These are phyloP conservation scores for Saccharomyces cerevisiae DNA, from an alignment of 805 yeast species.

Conservation along the genomic window DNA sequence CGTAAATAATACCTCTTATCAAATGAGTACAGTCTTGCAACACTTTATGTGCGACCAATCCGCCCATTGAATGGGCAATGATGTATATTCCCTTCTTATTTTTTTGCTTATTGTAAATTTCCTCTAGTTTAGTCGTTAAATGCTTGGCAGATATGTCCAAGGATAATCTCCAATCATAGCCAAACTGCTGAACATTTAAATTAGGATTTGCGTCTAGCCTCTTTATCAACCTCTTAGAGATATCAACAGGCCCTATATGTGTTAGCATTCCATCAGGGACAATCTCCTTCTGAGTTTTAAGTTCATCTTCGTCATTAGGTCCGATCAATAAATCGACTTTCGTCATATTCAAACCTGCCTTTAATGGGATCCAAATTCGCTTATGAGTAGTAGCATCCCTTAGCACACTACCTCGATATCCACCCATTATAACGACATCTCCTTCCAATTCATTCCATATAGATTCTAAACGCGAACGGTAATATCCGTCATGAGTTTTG, in stretches of 20 bases:
- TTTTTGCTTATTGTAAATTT: conserved; percentile 33
- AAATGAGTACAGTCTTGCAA: conserved; percentile 59
- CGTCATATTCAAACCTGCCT: conserved; percentile 71
- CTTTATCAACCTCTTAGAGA: conserved; percentile 53
- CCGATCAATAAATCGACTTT: conserved; percentile 67
- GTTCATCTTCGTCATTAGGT: conserved; percentile 63
- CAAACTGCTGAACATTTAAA: conserved; percentile 60
- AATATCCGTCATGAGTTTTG: conserved; percentile 22
- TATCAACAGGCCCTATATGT: conserved; percentile 83
- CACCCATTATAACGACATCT: conserved; percentile 75
- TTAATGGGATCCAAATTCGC: conserved; percentile 79
- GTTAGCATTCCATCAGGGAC: conserved; percentile 71
- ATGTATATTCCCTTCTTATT: conserved; percentile 53
- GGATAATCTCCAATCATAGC: conserved; percentile 91
- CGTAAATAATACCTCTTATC: conserved; percentile 69
- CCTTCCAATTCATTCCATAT: conserved; percentile 62
- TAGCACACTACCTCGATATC: conserved; percentile 77
- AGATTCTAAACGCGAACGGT: conserved; percentile 28
- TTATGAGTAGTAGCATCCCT: conserved; percentile 55
- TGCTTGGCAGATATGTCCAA: conserved; percentile 46
- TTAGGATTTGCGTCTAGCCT: conserved; percentile 48
- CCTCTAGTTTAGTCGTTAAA: conserved; percentile 40
- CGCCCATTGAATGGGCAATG: conserved; percentile 94
- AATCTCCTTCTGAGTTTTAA: conserved; percentile 41
- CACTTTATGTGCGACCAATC: conserved; percentile 73